phyloP scores from a whole-genome alignment of 345 rosid genomes.

The Syzygium aromaticum region DNA sequence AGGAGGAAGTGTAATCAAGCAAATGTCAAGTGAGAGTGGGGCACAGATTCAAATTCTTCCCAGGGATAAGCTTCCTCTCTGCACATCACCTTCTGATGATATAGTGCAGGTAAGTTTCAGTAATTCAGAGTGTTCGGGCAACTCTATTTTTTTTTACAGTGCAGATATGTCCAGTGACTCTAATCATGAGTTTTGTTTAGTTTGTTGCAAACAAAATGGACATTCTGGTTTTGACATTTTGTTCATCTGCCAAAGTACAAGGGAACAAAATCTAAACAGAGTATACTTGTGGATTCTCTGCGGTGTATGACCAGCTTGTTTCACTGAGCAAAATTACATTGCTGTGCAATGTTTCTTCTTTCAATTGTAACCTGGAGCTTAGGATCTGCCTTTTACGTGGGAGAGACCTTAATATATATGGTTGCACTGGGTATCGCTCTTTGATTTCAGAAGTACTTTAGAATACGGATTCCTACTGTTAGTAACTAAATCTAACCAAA shows the following conservation, averaged over 20 bases:
- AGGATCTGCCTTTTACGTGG: neutral
- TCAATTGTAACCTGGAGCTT: neutral
- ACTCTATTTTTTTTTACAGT: neutral
- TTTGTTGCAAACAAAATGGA: neutral
- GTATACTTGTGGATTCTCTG: neutral
- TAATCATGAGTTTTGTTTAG: neutral
- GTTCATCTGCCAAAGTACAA: neutral
- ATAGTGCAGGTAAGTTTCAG: conserved; percentile 45
- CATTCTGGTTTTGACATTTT: neutral
- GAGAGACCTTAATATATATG: neutral
- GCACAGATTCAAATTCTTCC: conserved; percentile 62
- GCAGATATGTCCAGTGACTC: neutral
- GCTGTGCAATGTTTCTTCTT: neutral
- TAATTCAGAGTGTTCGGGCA: neutral
- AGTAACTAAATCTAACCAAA: neutral
- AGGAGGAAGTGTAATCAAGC: conserved; percentile 58
- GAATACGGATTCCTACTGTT: neutral
- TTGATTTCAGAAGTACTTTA: neutral
- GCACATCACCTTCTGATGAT: conserved; percentile 47
- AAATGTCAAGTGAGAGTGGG: conserved; percentile 52
- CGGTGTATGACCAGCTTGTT: neutral
- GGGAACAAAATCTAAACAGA: neutral
- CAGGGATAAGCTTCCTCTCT: conserved; percentile 48
- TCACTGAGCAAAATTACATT: neutral
- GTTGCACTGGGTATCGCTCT: neutral